Evolutionary conservation across 352 stramenopile genomes (phyloP), one percentile per base, ranked within the genome.

Genomic region (Phytophthora aleatoria): DNA sequence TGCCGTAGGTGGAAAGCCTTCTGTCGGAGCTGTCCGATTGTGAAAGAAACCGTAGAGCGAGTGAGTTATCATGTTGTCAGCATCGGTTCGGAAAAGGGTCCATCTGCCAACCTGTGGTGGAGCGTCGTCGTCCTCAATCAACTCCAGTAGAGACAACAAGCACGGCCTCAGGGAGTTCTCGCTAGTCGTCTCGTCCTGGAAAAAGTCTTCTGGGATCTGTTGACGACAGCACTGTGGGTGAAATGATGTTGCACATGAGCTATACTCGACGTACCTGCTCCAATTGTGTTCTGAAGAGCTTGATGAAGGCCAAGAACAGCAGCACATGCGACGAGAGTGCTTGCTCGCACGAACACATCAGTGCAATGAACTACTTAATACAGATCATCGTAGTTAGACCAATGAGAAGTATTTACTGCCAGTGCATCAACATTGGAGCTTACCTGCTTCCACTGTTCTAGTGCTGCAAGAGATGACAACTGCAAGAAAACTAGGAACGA

Each of bases 381-480:
- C 50, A 39, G 33, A 56, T n/a, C 50, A 47, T 24, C 16, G 26
- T 41, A n/a, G 33, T 30, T 15, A 45, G 15, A 47, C 20, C 8
- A 27, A 45, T 36, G 44, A 5, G 12, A 15, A 52, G 2, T 4
- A 45, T 38, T 39, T 11, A 3, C 9, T 39, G 8, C 45, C 15
- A 13, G 1, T 10, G n/a, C 1, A 20, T 2, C 15, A 39, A 5
- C 16, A 7, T 42, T 16, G 16, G 27, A 26, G 28, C n/a, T 35
- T 50, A 91, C 81, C 81, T 94, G 79, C 61, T 97, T 97, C 96
- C 96, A 99, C 69, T 98, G 91, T 71, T 98, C 83, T 38, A 99
- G 75, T 3, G 94, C 95, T 12, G 83, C 71, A 24, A 98, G 81
- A 39, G 94, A 99, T 43, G 94, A 95, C n/a, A 98, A 63, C 69